These are phyloP conservation scores for Biancaea sappan DNA, from an alignment of 306 rosid species.

Conservation along the genomic window DNA sequence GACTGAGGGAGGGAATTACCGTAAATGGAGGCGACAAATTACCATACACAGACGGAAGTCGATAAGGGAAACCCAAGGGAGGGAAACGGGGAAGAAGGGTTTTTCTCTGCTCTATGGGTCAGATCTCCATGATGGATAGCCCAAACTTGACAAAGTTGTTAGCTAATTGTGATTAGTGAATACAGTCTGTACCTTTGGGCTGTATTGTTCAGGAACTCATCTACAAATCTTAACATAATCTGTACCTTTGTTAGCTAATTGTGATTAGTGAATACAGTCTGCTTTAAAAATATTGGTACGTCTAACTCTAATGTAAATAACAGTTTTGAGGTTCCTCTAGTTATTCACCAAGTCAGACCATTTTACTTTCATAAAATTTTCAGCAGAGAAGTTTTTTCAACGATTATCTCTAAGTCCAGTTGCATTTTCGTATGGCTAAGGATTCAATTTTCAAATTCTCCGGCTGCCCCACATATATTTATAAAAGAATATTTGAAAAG, in stretches of 20 bases:
- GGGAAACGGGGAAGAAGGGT: constrained; percentile 1
- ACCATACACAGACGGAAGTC: constrained; percentile 22
- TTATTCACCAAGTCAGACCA: background rate
- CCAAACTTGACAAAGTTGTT: background rate
- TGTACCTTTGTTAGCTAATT: background rate
- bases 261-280: background rate
- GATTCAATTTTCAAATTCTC: too few relatives aligned
- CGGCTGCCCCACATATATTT: too few relatives aligned
- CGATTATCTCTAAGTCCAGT: background rate
- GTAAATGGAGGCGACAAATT: constrained; percentile 19
- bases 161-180: too few relatives aligned
- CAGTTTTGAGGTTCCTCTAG: background rate
- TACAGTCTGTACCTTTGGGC: too few relatives aligned
- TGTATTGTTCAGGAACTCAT: too few relatives aligned
- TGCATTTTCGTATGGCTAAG: background rate
- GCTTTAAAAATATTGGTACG: background rate
- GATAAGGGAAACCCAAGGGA: background rate
- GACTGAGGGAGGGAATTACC: background rate
- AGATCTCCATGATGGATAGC: background rate
- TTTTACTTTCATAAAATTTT: background rate
- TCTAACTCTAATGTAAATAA: too few relatives aligned
- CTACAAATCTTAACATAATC: background rate
- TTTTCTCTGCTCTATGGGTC: constrained; percentile 17
- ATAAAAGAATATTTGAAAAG: background rate
- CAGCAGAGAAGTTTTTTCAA: background rate